Conservation (phyloP, 441 rosid species). For the Adansonia madagascariensis region DNA sequence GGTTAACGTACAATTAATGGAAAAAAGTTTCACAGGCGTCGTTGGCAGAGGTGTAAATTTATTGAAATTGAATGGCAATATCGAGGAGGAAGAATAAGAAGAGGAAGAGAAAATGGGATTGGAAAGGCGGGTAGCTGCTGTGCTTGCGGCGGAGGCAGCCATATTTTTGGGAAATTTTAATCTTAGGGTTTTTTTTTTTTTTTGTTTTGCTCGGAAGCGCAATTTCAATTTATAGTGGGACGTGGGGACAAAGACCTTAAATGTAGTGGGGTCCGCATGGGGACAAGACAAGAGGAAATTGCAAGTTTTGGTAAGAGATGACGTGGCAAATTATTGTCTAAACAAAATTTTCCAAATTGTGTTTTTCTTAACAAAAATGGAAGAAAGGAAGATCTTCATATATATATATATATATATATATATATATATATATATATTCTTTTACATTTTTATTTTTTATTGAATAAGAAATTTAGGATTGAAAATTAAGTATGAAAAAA, state of each 20-base stretch:
- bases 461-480: too few relatives aligned
- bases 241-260: not conserved
- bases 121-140: not conserved
- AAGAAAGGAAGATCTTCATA: too few relatives aligned
- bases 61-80: constrained; percentile 33
- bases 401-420: too few relatives aligned
- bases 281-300: not conserved
- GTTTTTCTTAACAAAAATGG: too few relatives aligned
- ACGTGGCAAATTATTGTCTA: not conserved
- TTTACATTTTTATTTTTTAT: too few relatives aligned
- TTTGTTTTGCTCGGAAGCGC: not conserved
- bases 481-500: too few relatives aligned
- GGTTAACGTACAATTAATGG: constrained; percentile 16
- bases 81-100: constrained; percentile 27
- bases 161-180: constrained; percentile 15
- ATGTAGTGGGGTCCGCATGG: not conserved
- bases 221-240: not conserved
- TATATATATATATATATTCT: too few relatives aligned
- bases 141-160: constrained; percentile 30
- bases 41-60: constrained; percentile 28
- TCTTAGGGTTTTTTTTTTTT: not conserved
- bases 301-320: not conserved
- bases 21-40: not conserved
- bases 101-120: constrained; percentile 18
- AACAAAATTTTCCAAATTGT: not conserved